Conservation (phyloP, 164 flowering plant genomes). For the Stephania yunnanensis region DNA sequence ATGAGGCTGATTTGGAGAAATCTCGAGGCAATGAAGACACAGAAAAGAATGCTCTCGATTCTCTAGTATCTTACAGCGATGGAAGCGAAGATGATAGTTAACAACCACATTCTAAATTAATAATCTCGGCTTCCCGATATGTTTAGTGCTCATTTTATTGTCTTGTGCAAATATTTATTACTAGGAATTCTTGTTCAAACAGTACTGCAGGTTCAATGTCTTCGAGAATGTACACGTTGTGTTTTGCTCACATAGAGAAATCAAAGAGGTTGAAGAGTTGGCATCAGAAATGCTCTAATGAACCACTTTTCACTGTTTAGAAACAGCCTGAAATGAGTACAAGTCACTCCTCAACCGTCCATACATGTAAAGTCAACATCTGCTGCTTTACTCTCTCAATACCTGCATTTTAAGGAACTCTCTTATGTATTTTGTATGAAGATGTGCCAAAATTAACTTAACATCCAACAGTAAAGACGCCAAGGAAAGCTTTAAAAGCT, state of each 20-base stretch:
- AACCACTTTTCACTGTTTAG: slow-evolving; percentile 4
- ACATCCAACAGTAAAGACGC: not conserved
- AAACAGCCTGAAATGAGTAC: slow-evolving; percentile 5
- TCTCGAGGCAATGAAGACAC: not conserved
- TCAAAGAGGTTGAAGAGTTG: not conserved
- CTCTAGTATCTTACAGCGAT: slow-evolving; percentile 81
- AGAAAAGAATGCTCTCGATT: slow-evolving; percentile 15
- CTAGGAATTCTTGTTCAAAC: no score
- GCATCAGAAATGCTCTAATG: slow-evolving; percentile 1
- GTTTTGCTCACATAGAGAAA: not conserved
- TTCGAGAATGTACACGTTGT: not conserved
- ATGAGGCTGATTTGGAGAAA: no score
- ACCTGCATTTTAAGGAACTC: no score
- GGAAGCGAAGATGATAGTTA: slow-evolving; percentile 60
- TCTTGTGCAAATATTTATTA: no score
- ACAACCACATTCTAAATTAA: not conserved
- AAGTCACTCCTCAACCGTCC: slow-evolving; percentile 3
- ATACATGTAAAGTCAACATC: not conserved
- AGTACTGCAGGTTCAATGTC: not conserved
- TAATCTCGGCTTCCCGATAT: not conserved
- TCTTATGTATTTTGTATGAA: not conserved
- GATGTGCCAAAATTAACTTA: not conserved
- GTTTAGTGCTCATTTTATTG: no score
- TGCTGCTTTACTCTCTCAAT: no score
- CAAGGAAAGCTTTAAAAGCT: not conserved